Conservation (phyloP, 805 yeast genomes). For the Pichia eremophila region DNA sequence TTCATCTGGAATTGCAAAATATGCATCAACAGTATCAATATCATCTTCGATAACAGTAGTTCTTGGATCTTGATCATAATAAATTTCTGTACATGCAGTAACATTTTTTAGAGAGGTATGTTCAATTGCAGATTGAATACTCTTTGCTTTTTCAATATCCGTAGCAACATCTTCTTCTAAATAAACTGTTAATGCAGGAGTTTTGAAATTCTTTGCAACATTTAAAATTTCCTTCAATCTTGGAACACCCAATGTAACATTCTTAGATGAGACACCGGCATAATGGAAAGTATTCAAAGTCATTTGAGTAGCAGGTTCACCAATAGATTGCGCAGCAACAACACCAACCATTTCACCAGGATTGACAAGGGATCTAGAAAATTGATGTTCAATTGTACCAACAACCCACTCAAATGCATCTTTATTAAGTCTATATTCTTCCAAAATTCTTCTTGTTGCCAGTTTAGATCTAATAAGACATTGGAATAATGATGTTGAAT, state of each 20-base stretch:
- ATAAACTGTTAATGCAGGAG: constrained; percentile 98
- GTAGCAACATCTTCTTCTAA: constrained; percentile 68
- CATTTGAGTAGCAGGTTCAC: constrained; percentile 98
- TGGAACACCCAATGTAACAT: constrained; percentile 96
- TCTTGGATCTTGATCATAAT: constrained; percentile 96
- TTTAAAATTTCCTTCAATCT: constrained; percentile 96
- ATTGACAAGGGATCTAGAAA: constrained; percentile 82
- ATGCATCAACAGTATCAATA: constrained; percentile 93
- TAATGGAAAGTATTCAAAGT: constrained; percentile 89
- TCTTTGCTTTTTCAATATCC: constrained; percentile 90
- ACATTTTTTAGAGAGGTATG: constrained; percentile 92
- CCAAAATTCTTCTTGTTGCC: constrained; percentile 82
- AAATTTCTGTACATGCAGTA: constrained; percentile 94
- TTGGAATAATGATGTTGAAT: constrained; percentile 85
- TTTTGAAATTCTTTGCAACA: constrained; percentile 96
- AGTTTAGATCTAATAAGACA: constrained; percentile 88
- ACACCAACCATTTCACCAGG: constrained; percentile 99
- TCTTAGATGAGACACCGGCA: constrained; percentile 99
- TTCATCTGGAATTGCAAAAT: constrained; percentile 96
- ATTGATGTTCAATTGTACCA: constrained; percentile 90
- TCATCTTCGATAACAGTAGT: constrained; percentile 95
- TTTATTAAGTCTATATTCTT: constrained; percentile 77
- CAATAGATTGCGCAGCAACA: constrained; percentile 94
- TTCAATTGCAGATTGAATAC: constrained; percentile 92
- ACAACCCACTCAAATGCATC: constrained; percentile 92